Base-by-base conservation (phyloP, 768 basidiomycete genomes). In the Pilatotrama ljubarskyi region DNA sequence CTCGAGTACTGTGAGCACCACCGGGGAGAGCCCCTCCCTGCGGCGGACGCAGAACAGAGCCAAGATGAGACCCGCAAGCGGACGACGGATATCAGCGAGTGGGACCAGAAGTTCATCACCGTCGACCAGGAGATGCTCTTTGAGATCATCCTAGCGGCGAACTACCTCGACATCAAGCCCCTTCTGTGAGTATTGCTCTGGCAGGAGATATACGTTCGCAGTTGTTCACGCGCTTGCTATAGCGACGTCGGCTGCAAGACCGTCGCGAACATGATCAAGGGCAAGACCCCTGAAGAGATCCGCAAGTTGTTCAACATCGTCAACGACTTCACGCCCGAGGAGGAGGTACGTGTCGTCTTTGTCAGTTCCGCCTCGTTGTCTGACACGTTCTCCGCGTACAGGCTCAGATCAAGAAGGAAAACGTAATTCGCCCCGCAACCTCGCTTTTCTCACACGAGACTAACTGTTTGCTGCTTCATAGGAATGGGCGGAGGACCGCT, bases 61-160 rank as follows among this genome's bases (percentile, higher is more conserved):
- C 89, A 90, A 67, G 96, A 98, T 61, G 97, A 98, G 77, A 91
- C 91, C 5, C 88, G 96, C 78, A 95, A 96, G 76, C 90, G 95
- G 73, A 95, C 94, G n/a, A 95, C 95, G 15, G 96, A 98, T 66
- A 98, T 99, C 76, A 88, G 87, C 64, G 97, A 99, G 73, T 99
- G 97, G 97, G 97, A 99, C 77, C 91, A 95, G 72, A 97, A 97
- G 78, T 98, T 95, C 74, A 95, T 96, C 75, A 89, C 88, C 43
- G 97, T 98, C 60, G 97, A 98, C 80, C 97, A 98, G 77, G 97
- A 98, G 78, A 98, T 98, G 96, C 84, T 99, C 6, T 98, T 98
- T 66, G 97, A 99, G 79, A 99, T 98, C 74, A 99, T 98, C 74
- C 88, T 98, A 55, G 97, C 97, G 10, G 97, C 97, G 64, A 99